Percentiles rank a stretch among this genome's conserved stretches.
These are phyloP conservation scores for Aspergillus bridgeri DNA, from an alignment of 495 filamentous ascomycete genomes.

Conservation along the genomic window DNA sequence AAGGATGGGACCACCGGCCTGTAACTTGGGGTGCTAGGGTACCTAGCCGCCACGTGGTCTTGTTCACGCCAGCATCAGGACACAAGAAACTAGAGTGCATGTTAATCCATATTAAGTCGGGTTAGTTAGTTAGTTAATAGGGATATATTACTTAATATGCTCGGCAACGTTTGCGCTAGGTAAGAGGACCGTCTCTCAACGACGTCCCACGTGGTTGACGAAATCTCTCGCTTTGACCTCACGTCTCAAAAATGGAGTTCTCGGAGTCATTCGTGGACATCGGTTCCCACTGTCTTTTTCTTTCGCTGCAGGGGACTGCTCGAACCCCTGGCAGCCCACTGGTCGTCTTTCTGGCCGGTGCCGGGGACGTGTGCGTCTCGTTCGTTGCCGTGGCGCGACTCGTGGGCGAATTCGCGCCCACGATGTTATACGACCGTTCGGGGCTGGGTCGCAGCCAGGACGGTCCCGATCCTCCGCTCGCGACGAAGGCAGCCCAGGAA, in stretches of 20 bases:
- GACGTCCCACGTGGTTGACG: too few relatives aligned
- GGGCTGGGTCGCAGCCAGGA: constrained; percentile 37
- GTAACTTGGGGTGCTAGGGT: too few relatives aligned
- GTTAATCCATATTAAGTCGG: too few relatives aligned
- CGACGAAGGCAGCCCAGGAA: constrained; percentile 29
- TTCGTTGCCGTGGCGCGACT: constrained; percentile 38
- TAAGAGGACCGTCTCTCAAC: too few relatives aligned
- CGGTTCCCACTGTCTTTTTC: constrained; percentile 35
- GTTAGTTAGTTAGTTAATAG: too few relatives aligned
- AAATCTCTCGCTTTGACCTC: not conserved
- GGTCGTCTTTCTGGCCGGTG: constrained; percentile 44
- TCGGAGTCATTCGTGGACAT: constrained; percentile 7
- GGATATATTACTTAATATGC: too few relatives aligned
- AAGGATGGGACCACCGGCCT: too few relatives aligned
- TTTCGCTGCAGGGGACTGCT: constrained; percentile 22
- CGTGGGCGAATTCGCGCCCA: constrained; percentile 25
- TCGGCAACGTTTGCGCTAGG: too few relatives aligned
- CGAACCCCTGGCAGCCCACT: constrained; percentile 27
- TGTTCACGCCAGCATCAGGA: too few relatives aligned
- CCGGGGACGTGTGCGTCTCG: constrained; percentile 41
- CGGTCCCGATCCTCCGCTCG: constrained; percentile 11
- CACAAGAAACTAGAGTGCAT: too few relatives aligned
- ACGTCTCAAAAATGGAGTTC: not conserved
- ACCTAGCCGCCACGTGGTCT: too few relatives aligned
- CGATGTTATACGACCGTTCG: constrained; percentile 43